phyloP scores from a whole-genome alignment of 192 early-diverging fungal genomes.

The Backusella liffmaniae region DNA sequence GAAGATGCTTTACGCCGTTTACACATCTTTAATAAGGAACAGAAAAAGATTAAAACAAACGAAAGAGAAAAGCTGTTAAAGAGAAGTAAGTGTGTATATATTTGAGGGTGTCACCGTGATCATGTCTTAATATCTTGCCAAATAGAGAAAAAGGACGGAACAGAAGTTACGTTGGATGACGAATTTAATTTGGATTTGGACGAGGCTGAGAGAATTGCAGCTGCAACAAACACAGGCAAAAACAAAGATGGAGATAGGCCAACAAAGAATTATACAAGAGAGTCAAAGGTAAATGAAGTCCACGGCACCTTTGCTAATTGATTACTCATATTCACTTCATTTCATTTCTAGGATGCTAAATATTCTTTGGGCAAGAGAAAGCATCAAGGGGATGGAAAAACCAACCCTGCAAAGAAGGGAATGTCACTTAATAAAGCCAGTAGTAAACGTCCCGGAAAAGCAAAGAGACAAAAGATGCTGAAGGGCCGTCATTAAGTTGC shows the following conservation, averaged over 20 bases:
- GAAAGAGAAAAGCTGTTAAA: slow-evolving; percentile 83
- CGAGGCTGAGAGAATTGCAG: slow-evolving; percentile 24
- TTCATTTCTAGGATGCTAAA: neutral
- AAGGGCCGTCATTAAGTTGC: neutral
- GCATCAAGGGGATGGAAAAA: neutral
- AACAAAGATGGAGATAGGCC: neutral
- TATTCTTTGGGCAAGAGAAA: slow-evolving; percentile 7
- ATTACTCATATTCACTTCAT: neutral
- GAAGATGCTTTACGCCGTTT: slow-evolving; percentile 81
- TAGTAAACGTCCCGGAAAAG: slow-evolving; percentile 4
- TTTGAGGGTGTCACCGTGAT: neutral
- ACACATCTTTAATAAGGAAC: slow-evolving; percentile 95
- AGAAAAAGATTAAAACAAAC: slow-evolving; percentile 73
- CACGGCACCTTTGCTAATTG: no score
- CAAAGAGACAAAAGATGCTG: slow-evolving; percentile 7
- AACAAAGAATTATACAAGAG: slow-evolving; percentile 11
- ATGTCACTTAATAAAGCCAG: slow-evolving; percentile 10
- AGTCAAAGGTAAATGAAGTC: neutral
- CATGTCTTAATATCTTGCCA: neutral
- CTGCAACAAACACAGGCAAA: neutral
- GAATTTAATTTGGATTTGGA: slow-evolving; percentile 72
- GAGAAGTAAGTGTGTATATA: slow-evolving; percentile 61
- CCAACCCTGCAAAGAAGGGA: slow-evolving; percentile 2
- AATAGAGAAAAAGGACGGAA: slow-evolving; percentile 49
- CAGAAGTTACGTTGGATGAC: slow-evolving; percentile 45